Base-by-base conservation (phyloP, 1,139 yeast species). In the Arxiozyma heterogenica region DNA sequence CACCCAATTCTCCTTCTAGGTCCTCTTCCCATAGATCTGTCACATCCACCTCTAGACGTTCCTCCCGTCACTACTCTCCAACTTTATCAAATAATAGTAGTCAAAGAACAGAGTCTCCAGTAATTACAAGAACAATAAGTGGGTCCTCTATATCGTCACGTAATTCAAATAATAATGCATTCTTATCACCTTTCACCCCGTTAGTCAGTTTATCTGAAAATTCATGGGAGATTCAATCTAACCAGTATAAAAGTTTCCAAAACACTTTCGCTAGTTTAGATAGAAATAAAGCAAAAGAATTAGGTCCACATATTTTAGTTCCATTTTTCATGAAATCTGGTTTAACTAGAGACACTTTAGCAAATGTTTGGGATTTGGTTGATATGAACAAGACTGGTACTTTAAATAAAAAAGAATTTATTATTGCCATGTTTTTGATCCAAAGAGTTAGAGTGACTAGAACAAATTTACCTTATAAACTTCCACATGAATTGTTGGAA, bases 291-390 rank as follows among this genome's bases (percentile, higher is more conserved):
- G 59, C 74, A 0, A 96, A 95, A 1, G 67, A 75, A 1, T 77
- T 93, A 62, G 82, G 83, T 39, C 86, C 91, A 12, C 79, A 77
- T 56, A 90, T 88, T 62, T 93, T 93, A 44, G 98, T 95, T 4
- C 83, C 86, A 6, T 90, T 90, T 67, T 80, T 93, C 64, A 83
- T 88, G 78, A 85, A 94, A 20, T 91, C 98, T 3, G 86, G 87
- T 57, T 78, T 93, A 55, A 77, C 84, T 48, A 96, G 91, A 64
- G 94, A 88, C 55, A 83, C 81, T 44, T 77, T 93, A 61, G 98
- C 98, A 1, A 75, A 81, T 39, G 82, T 93, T 44, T 93, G 99
- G 99, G 98, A 93, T 69, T 77, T 93, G 64, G 82, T 98, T 11
- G 98, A 94, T 69, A 77, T 88, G 56, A 86, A 87, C 60, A 89